Conservation (phyloP, 2,329 filamentous ascomycete species). For the Microascus cirrosus region DNA sequence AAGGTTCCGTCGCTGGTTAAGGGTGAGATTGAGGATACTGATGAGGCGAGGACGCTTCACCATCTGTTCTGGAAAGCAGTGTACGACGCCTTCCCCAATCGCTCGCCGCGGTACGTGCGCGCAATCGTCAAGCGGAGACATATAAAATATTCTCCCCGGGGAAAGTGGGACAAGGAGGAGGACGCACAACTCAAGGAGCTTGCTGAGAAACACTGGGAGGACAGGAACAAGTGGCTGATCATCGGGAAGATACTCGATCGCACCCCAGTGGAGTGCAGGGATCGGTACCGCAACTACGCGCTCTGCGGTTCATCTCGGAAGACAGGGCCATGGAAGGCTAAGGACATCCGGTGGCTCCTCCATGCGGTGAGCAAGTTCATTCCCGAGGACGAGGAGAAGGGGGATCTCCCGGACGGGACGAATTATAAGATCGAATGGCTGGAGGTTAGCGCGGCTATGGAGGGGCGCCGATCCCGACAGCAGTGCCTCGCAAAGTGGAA, state of each 20-base stretch:
- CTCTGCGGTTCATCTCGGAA: conserved; percentile 42
- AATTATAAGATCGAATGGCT: conserved; percentile 48
- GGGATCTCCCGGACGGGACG: conserved; percentile 9
- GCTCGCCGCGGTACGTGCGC: neutral
- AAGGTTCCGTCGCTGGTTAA: neutral
- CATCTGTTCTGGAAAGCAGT: neutral
- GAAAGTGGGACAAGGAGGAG: conserved; percentile 46
- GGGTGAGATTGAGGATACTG: neutral
- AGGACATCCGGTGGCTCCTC: conserved; percentile 28
- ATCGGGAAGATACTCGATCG: conserved; percentile 55
- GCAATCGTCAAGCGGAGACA: neutral
- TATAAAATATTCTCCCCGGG: conserved; percentile 12
- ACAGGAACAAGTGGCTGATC: conserved; percentile 41
- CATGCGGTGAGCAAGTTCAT: conserved; percentile 35
- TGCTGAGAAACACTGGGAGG: conserved; percentile 27
- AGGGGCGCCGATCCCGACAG: conserved; percentile 47
- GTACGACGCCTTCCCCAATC: neutral
- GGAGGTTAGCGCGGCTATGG: conserved; percentile 51
- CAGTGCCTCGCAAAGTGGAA: conserved; percentile 63
- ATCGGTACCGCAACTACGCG: conserved; percentile 60
- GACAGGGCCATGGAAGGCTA: conserved; percentile 43
- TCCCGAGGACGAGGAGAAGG: conserved; percentile 21
- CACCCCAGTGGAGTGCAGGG: conserved; percentile 53
- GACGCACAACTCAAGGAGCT: conserved; percentile 39
- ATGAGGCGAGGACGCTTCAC: neutral